Conservation (phyloP, 441 rosid species). For the Jatropha multifida region DNA sequence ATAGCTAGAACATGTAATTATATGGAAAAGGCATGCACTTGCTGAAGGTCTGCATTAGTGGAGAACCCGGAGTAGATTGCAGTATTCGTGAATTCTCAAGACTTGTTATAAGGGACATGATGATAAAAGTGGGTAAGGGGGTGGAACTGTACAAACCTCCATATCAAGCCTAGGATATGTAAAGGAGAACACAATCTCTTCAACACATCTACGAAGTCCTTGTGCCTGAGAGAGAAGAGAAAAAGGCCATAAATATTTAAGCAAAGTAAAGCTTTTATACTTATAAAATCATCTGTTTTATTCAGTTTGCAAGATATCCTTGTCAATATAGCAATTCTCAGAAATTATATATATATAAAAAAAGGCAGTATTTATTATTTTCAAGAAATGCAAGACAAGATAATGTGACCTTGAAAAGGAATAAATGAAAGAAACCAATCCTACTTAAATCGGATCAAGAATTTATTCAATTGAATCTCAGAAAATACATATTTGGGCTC, state of each 20-base stretch:
- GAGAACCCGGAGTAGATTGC: neutral
- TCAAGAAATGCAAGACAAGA: neutral
- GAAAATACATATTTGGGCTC: neutral
- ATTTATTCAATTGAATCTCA: neutral
- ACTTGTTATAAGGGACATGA: neutral
- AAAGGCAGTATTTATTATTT: neutral
- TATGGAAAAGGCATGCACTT: neutral
- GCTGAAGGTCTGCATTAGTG: neutral
- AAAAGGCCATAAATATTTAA: constrained; percentile 4
- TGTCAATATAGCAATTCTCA: neutral
- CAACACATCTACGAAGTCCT: constrained; percentile 70
- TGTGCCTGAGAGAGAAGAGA: constrained; percentile 42
- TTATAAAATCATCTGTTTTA: neutral
- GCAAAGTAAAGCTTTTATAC: neutral
- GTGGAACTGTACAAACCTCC: constrained; percentile 50
- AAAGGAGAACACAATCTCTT: constrained; percentile 84
- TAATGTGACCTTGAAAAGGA: neutral
- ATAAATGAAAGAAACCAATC: neutral
- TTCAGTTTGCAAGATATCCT: neutral
- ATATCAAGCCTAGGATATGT: constrained; percentile 93
- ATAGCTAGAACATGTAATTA: neutral
- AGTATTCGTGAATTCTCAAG: neutral
- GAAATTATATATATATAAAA: neutral
- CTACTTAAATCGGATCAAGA: neutral
- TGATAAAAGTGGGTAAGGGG: neutral